Base-by-base conservation (phyloP, 257 asterid species). In the Petunia secreta region DNA sequence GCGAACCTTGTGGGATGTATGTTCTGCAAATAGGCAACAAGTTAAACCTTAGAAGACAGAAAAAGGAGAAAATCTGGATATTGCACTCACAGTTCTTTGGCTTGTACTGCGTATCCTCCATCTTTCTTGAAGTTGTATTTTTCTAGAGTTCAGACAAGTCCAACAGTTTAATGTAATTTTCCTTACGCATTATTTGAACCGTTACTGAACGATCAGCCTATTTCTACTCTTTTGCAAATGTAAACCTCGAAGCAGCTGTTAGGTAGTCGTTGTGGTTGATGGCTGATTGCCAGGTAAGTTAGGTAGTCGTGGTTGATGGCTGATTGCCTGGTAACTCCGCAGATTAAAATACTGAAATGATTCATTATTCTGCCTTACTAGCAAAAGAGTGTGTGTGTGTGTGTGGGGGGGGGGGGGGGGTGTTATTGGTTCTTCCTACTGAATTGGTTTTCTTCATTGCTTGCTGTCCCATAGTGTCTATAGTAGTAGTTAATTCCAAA, bases 201-300 rank as follows among this genome's bases (percentile, higher is more conserved):
- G 16, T 68, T 16, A n/a, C 57, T 16, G 75, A 0, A 7, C 44
- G 46, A 43, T 69, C 43, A 46, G 59, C 40, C 9, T 25, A 71
- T 16, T 71, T 25, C 77, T 16, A 48, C 60, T 48, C 77, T 48
- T 48, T 48, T 39, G 34, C 60, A 25, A 46, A 71, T 48, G 11
- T 5, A 34, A 52, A 34, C 13, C 59, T 48, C 25, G 59, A 69
- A 69, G 59, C 60, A 10, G 60, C 34, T 16, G 77, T 48, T 48
- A 48, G 60, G 60, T 71, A 48, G 76, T 68, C 44, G 57, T 68
- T 37, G 75, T 44, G 14, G n/a, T 44, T 68, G 58, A 46, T 71
- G 50, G 60, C 48, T 2, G 77, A 25, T 48, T 71, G 59, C 39
- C 77, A 16, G 34, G 77, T 25, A 71, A 4, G 77, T 48, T 48